These are phyloP conservation scores for Papiliotrema laurentii DNA, from an alignment of 1,284 basidiomycete species.

Conservation along the genomic window DNA sequence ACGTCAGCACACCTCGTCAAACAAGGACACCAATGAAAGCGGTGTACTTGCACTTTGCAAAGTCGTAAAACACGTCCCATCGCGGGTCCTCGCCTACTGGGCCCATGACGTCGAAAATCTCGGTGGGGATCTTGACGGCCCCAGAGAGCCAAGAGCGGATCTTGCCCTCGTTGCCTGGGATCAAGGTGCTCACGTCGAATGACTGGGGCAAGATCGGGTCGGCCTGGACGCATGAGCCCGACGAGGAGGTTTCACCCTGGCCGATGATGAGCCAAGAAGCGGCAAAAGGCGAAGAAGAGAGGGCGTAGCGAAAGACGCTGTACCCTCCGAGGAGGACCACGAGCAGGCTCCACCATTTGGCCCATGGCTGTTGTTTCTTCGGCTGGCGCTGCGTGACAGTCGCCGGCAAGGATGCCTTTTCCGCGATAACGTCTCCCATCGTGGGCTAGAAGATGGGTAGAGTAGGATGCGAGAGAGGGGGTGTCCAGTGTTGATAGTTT, in stretches of 20 bases:
- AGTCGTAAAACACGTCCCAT: conserved; percentile 46
- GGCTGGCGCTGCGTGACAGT: too few species aligned
- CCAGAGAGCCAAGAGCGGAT: conserved; percentile 36
- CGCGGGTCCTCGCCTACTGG: conserved; percentile 42
- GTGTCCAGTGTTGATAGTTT: too few species aligned
- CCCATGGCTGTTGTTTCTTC: too few species aligned
- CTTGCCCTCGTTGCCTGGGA: conserved; percentile 25
- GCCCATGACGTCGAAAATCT: conserved; percentile 47
- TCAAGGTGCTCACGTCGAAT: conserved; percentile 18
- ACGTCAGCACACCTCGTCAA: not conserved
- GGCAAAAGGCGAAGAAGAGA: not conserved
- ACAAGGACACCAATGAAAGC: not conserved
- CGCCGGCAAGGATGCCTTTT: too few species aligned
- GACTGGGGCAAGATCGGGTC: conserved; percentile 18
- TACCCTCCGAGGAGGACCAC: not conserved
- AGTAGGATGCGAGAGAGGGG: too few species aligned
- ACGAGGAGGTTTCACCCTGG: conserved; percentile 3
- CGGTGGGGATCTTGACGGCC: conserved; percentile 44
- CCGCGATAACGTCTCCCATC: too few species aligned
- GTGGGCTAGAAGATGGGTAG: too few species aligned
- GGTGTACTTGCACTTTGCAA: conserved; percentile 38
- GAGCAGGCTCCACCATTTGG: too few species aligned
- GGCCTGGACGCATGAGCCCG: conserved; percentile 27
- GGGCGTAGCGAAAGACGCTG: not conserved
- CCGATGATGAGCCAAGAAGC: not conserved